Conservation (phyloP, 164 flowering plant species). For the Stephania yunnanensis region DNA sequence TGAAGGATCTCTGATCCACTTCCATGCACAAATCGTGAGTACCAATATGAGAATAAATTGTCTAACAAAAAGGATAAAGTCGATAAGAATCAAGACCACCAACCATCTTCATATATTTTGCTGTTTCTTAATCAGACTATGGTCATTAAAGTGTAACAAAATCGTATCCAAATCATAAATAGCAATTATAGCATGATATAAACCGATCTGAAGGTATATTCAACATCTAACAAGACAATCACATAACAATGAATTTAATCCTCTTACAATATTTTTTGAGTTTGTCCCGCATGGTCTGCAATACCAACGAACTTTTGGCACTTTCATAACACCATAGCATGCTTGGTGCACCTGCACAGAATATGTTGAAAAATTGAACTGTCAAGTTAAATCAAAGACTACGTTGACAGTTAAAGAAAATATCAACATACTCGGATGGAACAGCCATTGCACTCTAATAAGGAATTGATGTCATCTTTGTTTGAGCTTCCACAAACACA, state of each 20-base stretch:
- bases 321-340: conserved; percentile 55
- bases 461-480: conserved; percentile 36
- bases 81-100: neutral
- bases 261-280: conserved; percentile 46
- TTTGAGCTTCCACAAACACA: conserved; percentile 58
- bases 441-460: conserved; percentile 48
- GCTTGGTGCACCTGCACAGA: conserved; percentile 56
- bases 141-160: neutral
- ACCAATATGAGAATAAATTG: too few species aligned
- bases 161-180: neutral
- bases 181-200: neutral
- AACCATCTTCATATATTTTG: neutral
- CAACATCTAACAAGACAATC: neutral
- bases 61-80: too few species aligned
- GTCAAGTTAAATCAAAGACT: neutral
- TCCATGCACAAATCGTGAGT: too few species aligned
- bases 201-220: neutral
- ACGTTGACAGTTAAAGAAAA: conserved; percentile 2
- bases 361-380: conserved; percentile 3
- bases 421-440: conserved; percentile 35
- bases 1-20: too few species aligned
- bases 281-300: conserved; percentile 50
- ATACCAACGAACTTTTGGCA: conserved; percentile 51
- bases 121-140: neutral
- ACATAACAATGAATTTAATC: neutral